Evolutionary conservation across 306 rosid species (phyloP).

Genomic region (Lupinus albus): DNA sequence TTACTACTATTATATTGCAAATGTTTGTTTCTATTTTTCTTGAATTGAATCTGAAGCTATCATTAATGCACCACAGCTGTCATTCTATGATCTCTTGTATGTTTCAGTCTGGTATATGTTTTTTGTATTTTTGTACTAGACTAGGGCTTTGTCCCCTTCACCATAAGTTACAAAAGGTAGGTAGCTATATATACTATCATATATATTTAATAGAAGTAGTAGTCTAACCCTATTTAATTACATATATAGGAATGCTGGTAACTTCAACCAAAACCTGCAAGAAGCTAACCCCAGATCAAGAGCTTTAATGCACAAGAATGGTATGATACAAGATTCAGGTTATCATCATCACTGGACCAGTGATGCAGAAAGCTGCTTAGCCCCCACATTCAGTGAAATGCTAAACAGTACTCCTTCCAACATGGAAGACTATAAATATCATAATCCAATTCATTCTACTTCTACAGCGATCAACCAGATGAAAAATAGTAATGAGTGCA

Average conservation of each 20-base stretch:
- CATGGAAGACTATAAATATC: conserved; percentile 35
- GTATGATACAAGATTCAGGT: conserved; percentile 50
- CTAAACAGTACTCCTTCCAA: conserved; percentile 41
- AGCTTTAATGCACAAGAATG: conserved; percentile 3
- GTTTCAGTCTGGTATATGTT: neutral
- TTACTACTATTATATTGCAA: neutral
- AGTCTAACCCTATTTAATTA: too few relatives aligned
- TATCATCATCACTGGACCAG: conserved; percentile 50
- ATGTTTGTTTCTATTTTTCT: neutral
- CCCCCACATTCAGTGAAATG: conserved; percentile 65
- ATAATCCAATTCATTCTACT: conserved; percentile 32
- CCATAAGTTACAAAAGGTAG: neutral
- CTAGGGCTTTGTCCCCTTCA: conserved; percentile 27
- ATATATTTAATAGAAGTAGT: too few relatives aligned
- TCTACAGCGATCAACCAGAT: neutral
- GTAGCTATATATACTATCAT: too few relatives aligned
- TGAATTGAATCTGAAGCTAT: neutral
- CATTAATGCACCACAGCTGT: conserved; percentile 17
- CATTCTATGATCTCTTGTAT: conserved; percentile 4
- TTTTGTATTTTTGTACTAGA: neutral
- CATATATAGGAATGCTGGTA: conserved; percentile 40
- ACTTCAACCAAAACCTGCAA: conserved; percentile 30
- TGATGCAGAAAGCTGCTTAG: conserved; percentile 38
- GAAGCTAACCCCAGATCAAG: conserved; percentile 43
- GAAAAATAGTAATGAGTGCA: conserved; percentile 30